Percentiles rank a stretch among this genome's conserved stretches.
These are phyloP conservation scores for Musa acuminata DNA, from an alignment of 176 grass and related monocot genomes.

Conservation along the genomic window DNA sequence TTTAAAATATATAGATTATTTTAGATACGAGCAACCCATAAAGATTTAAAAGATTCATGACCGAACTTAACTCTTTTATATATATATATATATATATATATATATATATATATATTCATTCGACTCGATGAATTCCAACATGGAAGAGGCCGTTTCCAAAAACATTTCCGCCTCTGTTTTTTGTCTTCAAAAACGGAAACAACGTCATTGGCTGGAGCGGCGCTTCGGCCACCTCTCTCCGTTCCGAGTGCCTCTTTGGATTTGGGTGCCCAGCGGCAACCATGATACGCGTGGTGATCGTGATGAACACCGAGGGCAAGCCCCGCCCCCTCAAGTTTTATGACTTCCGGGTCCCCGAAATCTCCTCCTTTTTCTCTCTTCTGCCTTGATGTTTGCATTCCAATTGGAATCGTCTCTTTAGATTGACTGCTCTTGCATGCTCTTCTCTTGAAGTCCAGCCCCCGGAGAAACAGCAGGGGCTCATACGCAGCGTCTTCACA, in stretches of 20 bases:
- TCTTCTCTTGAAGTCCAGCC: slow-evolving; percentile 28
- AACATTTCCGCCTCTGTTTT: neutral
- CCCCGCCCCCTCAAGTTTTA: slow-evolving; percentile 91
- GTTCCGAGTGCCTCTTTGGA: no score
- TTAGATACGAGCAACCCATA: no score
- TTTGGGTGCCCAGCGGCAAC: neutral
- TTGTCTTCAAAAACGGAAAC: neutral
- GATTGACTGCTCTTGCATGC: neutral
- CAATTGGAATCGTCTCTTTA: neutral
- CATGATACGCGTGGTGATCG: slow-evolving; percentile 89
- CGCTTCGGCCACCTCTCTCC: no score
- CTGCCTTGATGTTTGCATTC: neutral
- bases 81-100: no score
- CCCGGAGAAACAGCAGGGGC: slow-evolving; percentile 82
- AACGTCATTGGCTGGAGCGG: neutral
- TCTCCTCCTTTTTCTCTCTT: neutral
- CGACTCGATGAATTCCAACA: no score
- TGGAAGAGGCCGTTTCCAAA: neutral
- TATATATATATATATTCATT: no score
- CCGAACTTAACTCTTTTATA: no score
- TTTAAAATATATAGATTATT: no score
- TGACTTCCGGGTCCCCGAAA: slow-evolving; percentile 43
- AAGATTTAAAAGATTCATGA: no score
- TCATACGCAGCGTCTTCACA: slow-evolving; percentile 58
- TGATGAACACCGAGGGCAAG: slow-evolving; percentile 81